phyloP scores from a whole-genome alignment of 2,329 filamentous ascomycete genomes.

The Fulvia fulva region DNA sequence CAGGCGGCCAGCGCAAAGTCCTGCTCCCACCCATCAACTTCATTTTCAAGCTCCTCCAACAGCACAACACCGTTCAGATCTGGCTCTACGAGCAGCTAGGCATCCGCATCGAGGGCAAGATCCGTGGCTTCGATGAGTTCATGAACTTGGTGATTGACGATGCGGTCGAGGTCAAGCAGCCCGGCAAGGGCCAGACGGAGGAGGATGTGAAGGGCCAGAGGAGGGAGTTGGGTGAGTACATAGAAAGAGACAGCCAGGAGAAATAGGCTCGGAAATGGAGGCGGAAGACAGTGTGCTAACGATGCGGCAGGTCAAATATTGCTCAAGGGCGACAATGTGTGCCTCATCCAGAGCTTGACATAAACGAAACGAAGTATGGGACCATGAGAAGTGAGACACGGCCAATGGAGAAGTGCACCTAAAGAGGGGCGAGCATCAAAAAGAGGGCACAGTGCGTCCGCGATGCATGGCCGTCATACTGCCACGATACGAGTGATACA shows the following conservation, averaged over 20 bases:
- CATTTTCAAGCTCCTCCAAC: slow-evolving; percentile 86
- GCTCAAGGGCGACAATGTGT: slow-evolving; percentile 84
- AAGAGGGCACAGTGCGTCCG: background rate
- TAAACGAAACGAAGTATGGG: background rate
- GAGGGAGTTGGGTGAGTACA: slow-evolving; percentile 16
- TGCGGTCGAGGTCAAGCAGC: slow-evolving; percentile 76
- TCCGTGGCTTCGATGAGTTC: slow-evolving; percentile 97
- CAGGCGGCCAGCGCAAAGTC: slow-evolving; percentile 57
- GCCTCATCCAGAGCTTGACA: slow-evolving; percentile 58
- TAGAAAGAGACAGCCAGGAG: background rate
- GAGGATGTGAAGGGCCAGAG: slow-evolving; percentile 20
- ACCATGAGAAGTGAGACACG: background rate
- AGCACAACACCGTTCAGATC: slow-evolving; percentile 81
- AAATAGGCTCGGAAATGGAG: background rate
- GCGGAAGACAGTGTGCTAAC: slow-evolving; percentile 10
- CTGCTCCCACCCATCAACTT: slow-evolving; percentile 78
- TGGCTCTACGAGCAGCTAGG: slow-evolving; percentile 97
- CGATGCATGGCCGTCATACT: too few relatives aligned
- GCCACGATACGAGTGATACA: background rate
- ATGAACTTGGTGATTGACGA: slow-evolving; percentile 98
- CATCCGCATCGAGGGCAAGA: slow-evolving; percentile 93
- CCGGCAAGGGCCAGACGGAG: slow-evolving; percentile 20
- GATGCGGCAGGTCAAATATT: slow-evolving; percentile 66
- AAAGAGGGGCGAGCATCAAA: too few relatives aligned
- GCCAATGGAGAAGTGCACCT: too few relatives aligned